These are phyloP conservation scores for Gossypium schwendimanii DNA, from an alignment of 441 rosid genomes.

Conservation along the genomic window DNA sequence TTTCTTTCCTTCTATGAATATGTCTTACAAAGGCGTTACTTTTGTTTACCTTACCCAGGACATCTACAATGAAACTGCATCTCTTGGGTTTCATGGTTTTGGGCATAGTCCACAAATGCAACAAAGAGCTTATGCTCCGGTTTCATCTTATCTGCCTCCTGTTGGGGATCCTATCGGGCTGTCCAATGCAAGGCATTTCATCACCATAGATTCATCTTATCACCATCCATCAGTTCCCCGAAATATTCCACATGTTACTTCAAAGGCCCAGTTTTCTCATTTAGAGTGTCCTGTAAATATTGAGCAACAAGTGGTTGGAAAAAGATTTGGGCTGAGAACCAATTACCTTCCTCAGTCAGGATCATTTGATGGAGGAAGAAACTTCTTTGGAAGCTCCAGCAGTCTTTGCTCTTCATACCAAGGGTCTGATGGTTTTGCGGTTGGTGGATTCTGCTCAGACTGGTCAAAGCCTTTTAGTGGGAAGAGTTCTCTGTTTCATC, in stretches of 20 bases:
- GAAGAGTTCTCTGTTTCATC: conserved; percentile 26
- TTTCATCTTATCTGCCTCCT: conserved; percentile 22
- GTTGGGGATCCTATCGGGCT: conserved; percentile 27
- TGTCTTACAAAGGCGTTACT: conserved; percentile 9
- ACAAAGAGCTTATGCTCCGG: conserved; percentile 25
- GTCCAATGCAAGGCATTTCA: conserved; percentile 26
- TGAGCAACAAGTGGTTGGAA: conserved; percentile 29
- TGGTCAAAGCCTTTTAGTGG: conserved; percentile 27
- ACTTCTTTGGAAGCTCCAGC: conserved; percentile 24
- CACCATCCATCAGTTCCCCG: conserved; percentile 29
- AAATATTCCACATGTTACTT: conserved; percentile 19
- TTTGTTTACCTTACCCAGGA: conserved; percentile 28
- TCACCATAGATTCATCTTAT: conserved; percentile 26
- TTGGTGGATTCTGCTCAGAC: conserved; percentile 27
- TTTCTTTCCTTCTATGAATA: conserved; percentile 9
- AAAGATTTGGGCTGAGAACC: conserved; percentile 27
- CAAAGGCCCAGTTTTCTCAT: conserved; percentile 28
- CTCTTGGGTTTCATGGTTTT: conserved; percentile 33
- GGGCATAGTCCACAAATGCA: conserved; percentile 26
- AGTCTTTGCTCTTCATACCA: conserved; percentile 22
- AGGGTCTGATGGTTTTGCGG: conserved; percentile 30
- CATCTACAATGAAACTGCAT: conserved; percentile 26
- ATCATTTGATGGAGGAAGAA: conserved; percentile 25
- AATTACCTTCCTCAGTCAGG: conserved; percentile 20
- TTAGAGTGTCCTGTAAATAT: conserved; percentile 26